Percentiles rank a stretch among this genome's conserved stretches.
Conservation (phyloP, 164 flowering plant genomes). For the Litsea cubeba region DNA sequence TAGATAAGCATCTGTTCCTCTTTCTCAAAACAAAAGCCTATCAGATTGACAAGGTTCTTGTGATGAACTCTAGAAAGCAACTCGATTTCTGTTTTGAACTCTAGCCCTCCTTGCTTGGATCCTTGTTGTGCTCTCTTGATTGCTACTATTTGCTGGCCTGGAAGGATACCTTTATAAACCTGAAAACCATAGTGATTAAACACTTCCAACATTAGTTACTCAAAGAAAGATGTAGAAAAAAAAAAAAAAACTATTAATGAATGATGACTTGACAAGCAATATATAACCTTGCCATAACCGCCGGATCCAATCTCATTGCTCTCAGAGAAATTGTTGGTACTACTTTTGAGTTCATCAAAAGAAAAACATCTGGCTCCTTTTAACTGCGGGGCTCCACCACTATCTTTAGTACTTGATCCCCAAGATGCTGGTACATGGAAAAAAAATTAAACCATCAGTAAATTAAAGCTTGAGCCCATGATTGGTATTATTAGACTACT, state of each 20-base stretch:
- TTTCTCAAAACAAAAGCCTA: conserved; percentile 68
- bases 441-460: not conserved
- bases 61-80: conserved; percentile 75
- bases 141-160: conserved; percentile 50
- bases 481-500: not conserved
- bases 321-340: conserved; percentile 55
- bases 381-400: conserved; percentile 40
- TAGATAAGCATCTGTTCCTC: conserved; percentile 73
- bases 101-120: conserved; percentile 63
- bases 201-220: not conserved
- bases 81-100: conserved; percentile 71
- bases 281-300: conserved; percentile 61
- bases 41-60: conserved; percentile 62
- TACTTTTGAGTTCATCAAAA: conserved; percentile 49
- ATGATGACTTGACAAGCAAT: not conserved
- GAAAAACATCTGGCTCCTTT: conserved; percentile 56
- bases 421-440: conserved; percentile 31
- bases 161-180: conserved; percentile 59
- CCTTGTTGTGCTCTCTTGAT: conserved; percentile 72
- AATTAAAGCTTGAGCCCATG: no score
- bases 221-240: not conserved
- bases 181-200: conserved; percentile 5
- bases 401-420: conserved; percentile 24
- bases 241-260: not conserved
- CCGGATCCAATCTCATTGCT: conserved; percentile 53